Base-by-base conservation (phyloP, 75 land plant genomes). In the Pinus tabuliformis region DNA sequence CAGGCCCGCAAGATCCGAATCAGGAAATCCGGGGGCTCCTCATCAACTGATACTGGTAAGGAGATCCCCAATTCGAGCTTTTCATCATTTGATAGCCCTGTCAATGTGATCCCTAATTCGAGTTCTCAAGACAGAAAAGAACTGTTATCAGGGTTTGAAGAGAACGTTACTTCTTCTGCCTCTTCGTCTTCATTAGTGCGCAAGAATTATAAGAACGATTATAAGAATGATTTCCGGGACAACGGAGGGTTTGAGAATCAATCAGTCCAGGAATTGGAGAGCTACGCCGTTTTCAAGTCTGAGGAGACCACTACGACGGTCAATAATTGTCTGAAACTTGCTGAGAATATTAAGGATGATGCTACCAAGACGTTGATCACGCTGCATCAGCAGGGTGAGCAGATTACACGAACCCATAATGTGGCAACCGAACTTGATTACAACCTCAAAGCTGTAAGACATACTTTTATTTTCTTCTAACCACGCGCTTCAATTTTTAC, bases 381-480 rank as follows among this genome's bases (percentile, higher is more conserved):
- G 24, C 59, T 91, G 66, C 88, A 91, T 79, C 86, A 89, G 28
- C 93, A 91, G 59, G 93, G 93, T 2, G 84, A 86, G 75, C 93
- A 91, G 83, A 86, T 91, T 59, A 73, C 77, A 42, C 64, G 80
- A 78, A 91, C 93, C 11, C 93, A 91, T 79, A 62, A 79, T 26
- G 62, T 58, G 30, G 92, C 89, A 11, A 78, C 78, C 1, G 73
- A 81, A 56, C 72, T 91, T 24, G 93, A 91, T 54, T 82, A 86
- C 20, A 83, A 86, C 65, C 86, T 91, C 36, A 83, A 79, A 61
- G 66, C 76, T 78, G 91, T 89, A 73, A 77, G 80, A 15, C 15
- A 17, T 60, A 5, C n/a, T 8, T 60, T 60, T 60, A 49, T 49
- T 49, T 45, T 49, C 54, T 49, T 49, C 9, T 9, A 49, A 49